A percentile compares a stretch with the other conserved stretches of the same genome.
Conservation (phyloP, 805 yeast species). For the Debaryomyces tyrocola region DNA sequence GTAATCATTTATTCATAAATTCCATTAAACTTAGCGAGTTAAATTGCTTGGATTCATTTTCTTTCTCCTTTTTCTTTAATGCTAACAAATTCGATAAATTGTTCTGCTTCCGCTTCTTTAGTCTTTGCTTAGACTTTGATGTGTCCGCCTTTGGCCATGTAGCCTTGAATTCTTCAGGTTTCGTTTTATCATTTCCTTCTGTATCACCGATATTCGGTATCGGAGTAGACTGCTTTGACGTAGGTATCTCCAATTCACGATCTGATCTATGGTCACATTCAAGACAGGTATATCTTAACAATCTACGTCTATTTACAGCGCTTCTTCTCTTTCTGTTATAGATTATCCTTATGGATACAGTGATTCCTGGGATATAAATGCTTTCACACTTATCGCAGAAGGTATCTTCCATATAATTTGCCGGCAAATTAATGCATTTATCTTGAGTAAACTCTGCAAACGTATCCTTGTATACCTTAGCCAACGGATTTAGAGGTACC, state of each 20-base stretch:
- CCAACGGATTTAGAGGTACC: conserved; percentile 23
- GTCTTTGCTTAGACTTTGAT: conserved; percentile 33
- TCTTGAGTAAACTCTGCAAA: conserved; percentile 20
- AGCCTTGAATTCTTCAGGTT: conserved; percentile 4
- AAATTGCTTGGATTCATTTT: conserved; percentile 23
- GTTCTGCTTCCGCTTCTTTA: conserved; percentile 49
- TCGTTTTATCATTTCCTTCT: not conserved
- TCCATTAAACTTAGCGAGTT: conserved; percentile 48
- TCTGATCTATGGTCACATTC: conserved; percentile 6
- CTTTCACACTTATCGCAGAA: conserved; percentile 34
- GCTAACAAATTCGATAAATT: conserved; percentile 42
- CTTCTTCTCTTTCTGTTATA: conserved; percentile 12
- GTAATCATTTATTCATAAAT: conserved; percentile 36
- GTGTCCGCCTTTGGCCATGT: conserved; percentile 7
- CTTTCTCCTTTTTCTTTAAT: conserved; percentile 36
- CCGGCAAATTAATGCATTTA: conserved; percentile 29
- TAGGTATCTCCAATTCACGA: not conserved
- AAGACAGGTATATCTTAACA: conserved; percentile 9
- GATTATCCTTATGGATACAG: conserved; percentile 20
- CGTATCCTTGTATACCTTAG: conserved; percentile 21
- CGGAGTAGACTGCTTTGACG: not conserved
- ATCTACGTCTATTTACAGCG: conserved; percentile 1
- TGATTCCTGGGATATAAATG: conserved; percentile 35
- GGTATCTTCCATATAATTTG: conserved; percentile 17
- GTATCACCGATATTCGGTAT: not conserved